Base-by-base conservation (phyloP, 495 filamentous ascomycete species). In the Lophiostoma macrostomum region DNA sequence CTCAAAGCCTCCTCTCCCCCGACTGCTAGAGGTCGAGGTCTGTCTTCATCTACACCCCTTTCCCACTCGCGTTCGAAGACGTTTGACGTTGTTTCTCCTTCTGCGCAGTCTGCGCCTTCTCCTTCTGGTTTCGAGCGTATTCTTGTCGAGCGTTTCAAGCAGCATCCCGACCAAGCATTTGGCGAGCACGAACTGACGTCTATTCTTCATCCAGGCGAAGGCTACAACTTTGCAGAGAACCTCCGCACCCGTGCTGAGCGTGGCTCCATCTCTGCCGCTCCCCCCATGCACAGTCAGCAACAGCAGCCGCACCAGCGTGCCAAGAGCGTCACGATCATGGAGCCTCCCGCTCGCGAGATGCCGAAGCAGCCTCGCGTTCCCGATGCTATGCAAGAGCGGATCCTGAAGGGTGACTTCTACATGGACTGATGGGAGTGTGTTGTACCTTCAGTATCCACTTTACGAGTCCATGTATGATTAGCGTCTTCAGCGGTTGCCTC, bases 381-480 rank as follows among this genome's bases (percentile, higher is more conserved):
- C 12, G 93, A 98, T 73, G 83, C 82, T 60, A 90, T 96, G 74
- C 88, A 95, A 71, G 93, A 98, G 77, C 81, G 95, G 56, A 96
- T 98, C 58, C 75, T 98, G 52, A 91, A 94, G 70, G 93, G 93
- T 27, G 93, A 98, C 61, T 96, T 98, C 64, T 91, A 90, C 71
- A 96, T 97, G 90, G 93, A 98, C 64, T 98, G 76, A 76, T 25
- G 38, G 29, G 36, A 25, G 8, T 16, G 8, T 4, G 29, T 20
- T 20, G 29, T 12, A 23, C 16, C 22, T 12, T 14, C 48, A 19
- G 20, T 24, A 28, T 27, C n/a, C 25, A 39, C 43, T 49, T 46
- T 28, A 16, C 56, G 24, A n/a, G 28, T 44, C 40, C 53, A 45
- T 50, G 53, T 50, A 40, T 40, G 19, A 57, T 22, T 50, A 57